These are phyloP conservation scores for Paecilomyces sp. DNA, from an alignment of 2,329 filamentous ascomycete species.

Conservation along the genomic window DNA sequence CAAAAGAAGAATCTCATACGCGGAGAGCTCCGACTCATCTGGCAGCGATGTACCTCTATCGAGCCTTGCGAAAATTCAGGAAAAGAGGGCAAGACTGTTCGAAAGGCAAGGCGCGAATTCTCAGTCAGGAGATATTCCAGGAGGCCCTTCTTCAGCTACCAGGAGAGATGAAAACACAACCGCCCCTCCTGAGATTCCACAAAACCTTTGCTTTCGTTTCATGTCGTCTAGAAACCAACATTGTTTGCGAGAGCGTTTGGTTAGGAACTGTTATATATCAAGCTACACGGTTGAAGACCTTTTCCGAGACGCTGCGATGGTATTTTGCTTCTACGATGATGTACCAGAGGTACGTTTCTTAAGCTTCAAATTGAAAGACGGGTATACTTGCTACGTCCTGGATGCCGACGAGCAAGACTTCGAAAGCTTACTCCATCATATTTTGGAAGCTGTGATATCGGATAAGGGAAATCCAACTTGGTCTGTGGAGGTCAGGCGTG, in stretches of 20 bases:
- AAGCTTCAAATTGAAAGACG: not conserved
- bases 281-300: not conserved
- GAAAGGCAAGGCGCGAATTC: not conserved
- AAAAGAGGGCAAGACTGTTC: not conserved
- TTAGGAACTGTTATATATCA: not conserved
- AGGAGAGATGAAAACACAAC: too few relatives aligned
- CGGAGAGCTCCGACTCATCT: not conserved
- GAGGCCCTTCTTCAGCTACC: too few relatives aligned
- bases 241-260: not conserved
- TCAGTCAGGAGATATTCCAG: too few relatives aligned
- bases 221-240: not conserved
- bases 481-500: not conserved
- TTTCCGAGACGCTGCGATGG: not conserved
- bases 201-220: not conserved
- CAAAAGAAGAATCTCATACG: not conserved
- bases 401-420: not conserved
- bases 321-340: not conserved
- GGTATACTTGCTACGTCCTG: not conserved
- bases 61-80: not conserved
- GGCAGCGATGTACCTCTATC: too few relatives aligned
- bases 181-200: not conserved
- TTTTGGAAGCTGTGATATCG: not conserved
- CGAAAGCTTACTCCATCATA: not conserved
- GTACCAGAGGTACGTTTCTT: not conserved
- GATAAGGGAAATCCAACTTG: not conserved